A percentile compares a stretch with the other conserved stretches of the same genome.
phyloP scores from a whole-genome alignment of 768 basidiomycete genomes.

The Coprinopsis cinerea region DNA sequence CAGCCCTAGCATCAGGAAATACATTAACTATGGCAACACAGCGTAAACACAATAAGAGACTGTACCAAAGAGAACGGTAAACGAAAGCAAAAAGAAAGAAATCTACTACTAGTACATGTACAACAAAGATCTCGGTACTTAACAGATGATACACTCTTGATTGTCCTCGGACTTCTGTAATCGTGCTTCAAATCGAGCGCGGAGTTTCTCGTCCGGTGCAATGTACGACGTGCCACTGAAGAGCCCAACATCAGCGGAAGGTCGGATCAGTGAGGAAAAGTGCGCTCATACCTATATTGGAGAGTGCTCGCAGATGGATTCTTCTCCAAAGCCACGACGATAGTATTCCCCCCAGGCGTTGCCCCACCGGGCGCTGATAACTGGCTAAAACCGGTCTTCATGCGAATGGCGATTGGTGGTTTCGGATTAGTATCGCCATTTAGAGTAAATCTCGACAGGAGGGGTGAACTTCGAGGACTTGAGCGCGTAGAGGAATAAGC shows the following conservation, averaged over 20 bases:
- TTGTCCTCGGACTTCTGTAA: conserved; percentile 34
- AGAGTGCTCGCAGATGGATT: conserved; percentile 38
- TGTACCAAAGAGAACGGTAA: no score
- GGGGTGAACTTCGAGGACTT: no score
- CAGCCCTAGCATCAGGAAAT: no score
- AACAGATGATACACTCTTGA: conserved; percentile 42
- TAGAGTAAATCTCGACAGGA: no score
- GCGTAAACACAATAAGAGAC: no score
- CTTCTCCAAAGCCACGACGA: conserved; percentile 37
- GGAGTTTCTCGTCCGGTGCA: conserved; percentile 37
- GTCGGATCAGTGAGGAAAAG: not conserved
- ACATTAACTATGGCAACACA: no score
- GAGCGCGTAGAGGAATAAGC: conserved; percentile 6
- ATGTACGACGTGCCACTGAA: conserved; percentile 42
- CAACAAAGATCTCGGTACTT: no score
- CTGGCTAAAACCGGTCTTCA: conserved; percentile 25
- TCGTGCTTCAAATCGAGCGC: conserved; percentile 40
- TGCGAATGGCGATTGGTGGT: conserved; percentile 28
- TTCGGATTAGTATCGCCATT: conserved; percentile 5
- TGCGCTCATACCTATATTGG: conserved; percentile 45
- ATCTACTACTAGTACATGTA: no score
- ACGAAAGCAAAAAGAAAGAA: no score
- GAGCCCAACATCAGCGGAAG: not conserved
- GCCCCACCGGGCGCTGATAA: not conserved
- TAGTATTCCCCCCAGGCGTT: conserved; percentile 10